Evolutionary conservation across 176 grass and related monocot genomes (phyloP), one percentile per base, ranked within the genome.

Genomic region (Chrysopogon serrulatus): DNA sequence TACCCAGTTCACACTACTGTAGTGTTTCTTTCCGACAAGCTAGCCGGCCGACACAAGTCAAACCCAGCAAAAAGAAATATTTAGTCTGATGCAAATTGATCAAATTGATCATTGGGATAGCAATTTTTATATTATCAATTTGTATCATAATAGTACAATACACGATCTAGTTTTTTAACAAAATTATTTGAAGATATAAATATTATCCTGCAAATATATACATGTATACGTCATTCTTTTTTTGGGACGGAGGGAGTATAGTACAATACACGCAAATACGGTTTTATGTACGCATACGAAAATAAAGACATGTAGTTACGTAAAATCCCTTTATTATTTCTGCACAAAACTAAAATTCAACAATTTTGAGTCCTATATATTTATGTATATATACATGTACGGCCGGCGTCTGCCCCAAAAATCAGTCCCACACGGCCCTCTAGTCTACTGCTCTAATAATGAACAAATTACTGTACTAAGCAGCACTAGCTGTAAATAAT

Each of bases 361-460:
- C 47, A 57, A 24, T 21, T 68, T 69, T 37, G 5, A 27, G 39
- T 39, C 32, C 45, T 81, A 18, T 17, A 66, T 26, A 16, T 23
- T 19, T 33, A 17, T 27, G 27, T 16, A 33, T 32, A 28, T 26
- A 72, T 11, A 53, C 1, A 35, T 47, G n/a, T 68, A 80, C 23
- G 40, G 39, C 76, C 82, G 68, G 62, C 18, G 32, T 57, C 74
- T 73, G 81, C 74, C 49, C 14, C 21, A 89, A 89, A 88, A 89
- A 76, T 85, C 40, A 76, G 60, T 48, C 47, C 45, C 71, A 40
- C 39, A 40, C 42, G 62, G 60, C 70, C 35, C 12, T 28, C 59
- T 39, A 39, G 15, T 0, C 39, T 33, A 69, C 63, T 61, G 7
- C 10, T 57, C 33, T 12, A 83, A 36, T 44, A 41, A 75, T 26